Percentiles rank a stretch among this genome's conserved stretches.
These are phyloP conservation scores for Backusella macrospora DNA, from an alignment of 192 early-diverging fungal species.

Conservation along the genomic window DNA sequence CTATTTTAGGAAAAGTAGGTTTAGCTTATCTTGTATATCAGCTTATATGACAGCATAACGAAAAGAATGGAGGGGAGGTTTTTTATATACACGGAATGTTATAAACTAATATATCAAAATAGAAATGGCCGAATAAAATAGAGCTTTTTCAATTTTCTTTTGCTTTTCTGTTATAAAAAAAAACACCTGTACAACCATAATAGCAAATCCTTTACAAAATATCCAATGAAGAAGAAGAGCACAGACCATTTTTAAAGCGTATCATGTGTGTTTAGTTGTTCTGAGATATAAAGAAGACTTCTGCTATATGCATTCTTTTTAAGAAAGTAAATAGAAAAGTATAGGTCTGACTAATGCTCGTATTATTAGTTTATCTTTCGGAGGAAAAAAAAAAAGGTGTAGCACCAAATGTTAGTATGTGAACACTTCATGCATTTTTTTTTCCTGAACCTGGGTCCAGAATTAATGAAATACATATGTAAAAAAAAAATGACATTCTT, in stretches of 20 bases:
- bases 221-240: conserved; percentile 1
- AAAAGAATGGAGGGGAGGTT: neutral
- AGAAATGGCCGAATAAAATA: neutral
- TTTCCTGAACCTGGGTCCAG: neutral
- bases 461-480: neutral
- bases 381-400: neutral
- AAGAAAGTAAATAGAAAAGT: neutral
- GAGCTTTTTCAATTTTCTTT: neutral
- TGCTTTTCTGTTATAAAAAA: neutral
- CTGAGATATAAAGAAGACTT: neutral
- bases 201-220: neutral
- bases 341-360: neutral
- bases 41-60: neutral
- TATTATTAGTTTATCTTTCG: neutral
- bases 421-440: neutral
- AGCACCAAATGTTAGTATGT: conserved; percentile 10
- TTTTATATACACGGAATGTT: neutral
- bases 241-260: neutral
- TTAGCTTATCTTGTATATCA: neutral
- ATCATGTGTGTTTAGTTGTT: neutral
- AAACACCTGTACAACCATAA: neutral
- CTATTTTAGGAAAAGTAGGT: neutral
- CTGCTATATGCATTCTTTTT: neutral
- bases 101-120: neutral
- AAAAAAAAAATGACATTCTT: neutral